Conservation (phyloP, 2,329 filamentous ascomycete genomes). For the Colletotrichum eleusines region DNA sequence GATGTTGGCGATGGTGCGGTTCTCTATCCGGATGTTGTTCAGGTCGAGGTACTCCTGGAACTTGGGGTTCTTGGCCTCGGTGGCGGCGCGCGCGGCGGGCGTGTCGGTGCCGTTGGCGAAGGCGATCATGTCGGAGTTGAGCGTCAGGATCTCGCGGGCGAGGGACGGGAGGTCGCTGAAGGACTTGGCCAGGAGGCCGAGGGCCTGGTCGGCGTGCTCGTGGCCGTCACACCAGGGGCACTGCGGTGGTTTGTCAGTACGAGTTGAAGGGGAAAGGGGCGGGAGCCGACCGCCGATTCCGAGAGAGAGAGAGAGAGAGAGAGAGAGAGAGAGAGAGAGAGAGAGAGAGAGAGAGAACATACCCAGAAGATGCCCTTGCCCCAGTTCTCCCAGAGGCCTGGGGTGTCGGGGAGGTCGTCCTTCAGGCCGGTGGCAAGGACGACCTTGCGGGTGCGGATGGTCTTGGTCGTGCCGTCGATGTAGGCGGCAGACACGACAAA, state of each 20-base stretch:
- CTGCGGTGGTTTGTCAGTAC: neutral
- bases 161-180: slow-evolving; percentile 55
- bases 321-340: no score
- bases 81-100: slow-evolving; percentile 52
- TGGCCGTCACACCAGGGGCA: slow-evolving; percentile 75
- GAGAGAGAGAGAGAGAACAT: no score
- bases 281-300: no score
- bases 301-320: no score
- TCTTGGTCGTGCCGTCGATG: slow-evolving; percentile 43
- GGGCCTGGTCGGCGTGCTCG: slow-evolving; percentile 69
- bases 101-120: slow-evolving; percentile 72
- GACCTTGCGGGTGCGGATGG: slow-evolving; percentile 64
- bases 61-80: slow-evolving; percentile 55
- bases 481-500: slow-evolving; percentile 57
- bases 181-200: slow-evolving; percentile 65
- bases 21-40: slow-evolving; percentile 66
- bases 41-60: slow-evolving; percentile 63
- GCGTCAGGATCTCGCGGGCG: slow-evolving; percentile 64
- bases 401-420: slow-evolving; percentile 67
- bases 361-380: slow-evolving; percentile 70
- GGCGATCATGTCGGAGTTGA: slow-evolving; percentile 67
- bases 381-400: slow-evolving; percentile 67
- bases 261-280: no score
- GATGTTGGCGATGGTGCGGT: slow-evolving; percentile 64
- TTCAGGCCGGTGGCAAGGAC: slow-evolving; percentile 69